phyloP scores from a whole-genome alignment of 768 basidiomycete genomes.

The Trametes cubensis region DNA sequence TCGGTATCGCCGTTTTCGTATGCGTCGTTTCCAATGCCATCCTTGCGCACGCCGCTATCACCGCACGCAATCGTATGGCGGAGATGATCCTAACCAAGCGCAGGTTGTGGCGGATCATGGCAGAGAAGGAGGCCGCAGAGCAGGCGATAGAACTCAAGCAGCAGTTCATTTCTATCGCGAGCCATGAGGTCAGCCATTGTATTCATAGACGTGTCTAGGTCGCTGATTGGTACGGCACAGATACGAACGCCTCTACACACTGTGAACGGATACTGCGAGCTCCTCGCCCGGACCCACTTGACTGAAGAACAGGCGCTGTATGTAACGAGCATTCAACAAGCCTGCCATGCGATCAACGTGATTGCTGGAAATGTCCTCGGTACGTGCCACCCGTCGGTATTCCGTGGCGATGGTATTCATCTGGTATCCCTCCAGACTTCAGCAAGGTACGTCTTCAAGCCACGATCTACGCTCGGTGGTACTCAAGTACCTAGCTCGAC shows the following conservation, averaged over 20 bases:
- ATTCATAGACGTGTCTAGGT: background rate
- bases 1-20: slow-evolving; percentile 29
- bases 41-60: slow-evolving; percentile 32
- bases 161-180: slow-evolving; percentile 36
- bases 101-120: slow-evolving; percentile 35
- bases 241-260: slow-evolving; percentile 36
- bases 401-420: background rate
- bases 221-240: slow-evolving; percentile 4
- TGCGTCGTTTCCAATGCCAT: slow-evolving; percentile 34
- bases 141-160: slow-evolving; percentile 36
- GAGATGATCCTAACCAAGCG: slow-evolving; percentile 34
- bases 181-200: slow-evolving; percentile 31
- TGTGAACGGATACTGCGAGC: slow-evolving; percentile 35
- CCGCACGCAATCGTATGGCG: slow-evolving; percentile 34
- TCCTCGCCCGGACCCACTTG: slow-evolving; percentile 29
- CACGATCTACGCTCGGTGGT: too few species aligned
- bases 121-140: slow-evolving; percentile 36
- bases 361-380: slow-evolving; percentile 36
- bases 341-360: slow-evolving; percentile 36
- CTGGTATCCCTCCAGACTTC: slow-evolving; percentile 25
- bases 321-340: slow-evolving; percentile 34
- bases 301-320: slow-evolving; percentile 33
- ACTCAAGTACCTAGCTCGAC: slow-evolving; percentile 25
- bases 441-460: slow-evolving; percentile 31
- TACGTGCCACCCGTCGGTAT: slow-evolving; percentile 10